A percentile compares a stretch with the other conserved stretches of the same genome.
Conservation (phyloP, 768 basidiomycete genomes). For the Amanita pseudoporphyria region DNA sequence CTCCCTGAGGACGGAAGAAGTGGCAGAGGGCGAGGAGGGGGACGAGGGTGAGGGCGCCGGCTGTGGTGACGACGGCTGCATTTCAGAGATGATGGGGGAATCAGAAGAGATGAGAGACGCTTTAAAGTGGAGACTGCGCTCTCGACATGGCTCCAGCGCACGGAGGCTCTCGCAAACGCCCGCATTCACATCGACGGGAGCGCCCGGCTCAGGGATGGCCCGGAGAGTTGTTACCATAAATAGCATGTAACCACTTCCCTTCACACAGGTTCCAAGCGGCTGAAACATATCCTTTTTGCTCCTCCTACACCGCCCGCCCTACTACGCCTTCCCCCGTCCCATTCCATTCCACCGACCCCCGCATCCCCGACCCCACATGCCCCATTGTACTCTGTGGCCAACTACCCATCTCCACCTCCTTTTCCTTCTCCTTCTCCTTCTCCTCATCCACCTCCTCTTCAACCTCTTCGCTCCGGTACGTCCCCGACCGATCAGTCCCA, state of each 20-base stretch:
- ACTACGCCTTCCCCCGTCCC: slow-evolving; percentile 16
- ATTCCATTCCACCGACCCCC: not conserved
- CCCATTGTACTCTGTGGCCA: not conserved
- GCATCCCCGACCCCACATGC: not conserved
- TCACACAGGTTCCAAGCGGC: not conserved
- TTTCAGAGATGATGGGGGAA: not conserved
- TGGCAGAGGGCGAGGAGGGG: slow-evolving; percentile 20
- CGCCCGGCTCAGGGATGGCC: not conserved
- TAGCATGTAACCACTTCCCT: not conserved
- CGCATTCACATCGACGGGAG: not conserved
- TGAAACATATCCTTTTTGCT: slow-evolving; percentile 4
- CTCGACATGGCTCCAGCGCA: not conserved
- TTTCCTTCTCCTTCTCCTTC: slow-evolving; percentile 21
- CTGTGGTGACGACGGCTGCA: no score
- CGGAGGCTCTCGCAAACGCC: not conserved
- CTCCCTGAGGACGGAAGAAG: slow-evolving; percentile 58
- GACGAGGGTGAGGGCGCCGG: slow-evolving; percentile 9
- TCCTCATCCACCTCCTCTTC: slow-evolving; percentile 28
- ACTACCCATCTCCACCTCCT: slow-evolving; percentile 17
- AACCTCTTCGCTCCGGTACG: slow-evolving; percentile 33
- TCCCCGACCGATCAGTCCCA: slow-evolving; percentile 20
- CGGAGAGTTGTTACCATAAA: not conserved
- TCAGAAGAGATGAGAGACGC: not conserved
- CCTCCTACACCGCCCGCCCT: slow-evolving; percentile 29
- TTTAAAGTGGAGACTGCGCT: not conserved